These are phyloP conservation scores for Debaryomycetaceae sp. DNA, from an alignment of 1,139 yeast genomes.

Conservation along the genomic window DNA sequence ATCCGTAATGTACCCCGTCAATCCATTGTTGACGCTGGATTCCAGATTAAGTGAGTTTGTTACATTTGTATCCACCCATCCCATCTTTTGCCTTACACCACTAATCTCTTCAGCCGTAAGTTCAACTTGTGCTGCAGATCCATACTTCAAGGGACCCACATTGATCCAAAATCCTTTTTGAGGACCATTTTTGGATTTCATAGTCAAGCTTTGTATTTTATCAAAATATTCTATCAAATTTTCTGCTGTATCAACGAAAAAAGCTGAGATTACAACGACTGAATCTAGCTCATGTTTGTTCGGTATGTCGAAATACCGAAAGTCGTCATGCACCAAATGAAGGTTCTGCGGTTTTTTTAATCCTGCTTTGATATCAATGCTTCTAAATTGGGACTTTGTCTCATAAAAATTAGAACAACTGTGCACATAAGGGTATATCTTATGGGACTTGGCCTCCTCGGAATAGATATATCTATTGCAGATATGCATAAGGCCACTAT, in stretches of 20 bases:
- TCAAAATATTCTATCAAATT: constrained; percentile 71
- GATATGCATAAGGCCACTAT: constrained; percentile 65
- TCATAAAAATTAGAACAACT: constrained; percentile 65
- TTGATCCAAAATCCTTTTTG: constrained; percentile 70
- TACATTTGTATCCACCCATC: constrained; percentile 59
- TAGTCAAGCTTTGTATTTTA: constrained; percentile 47
- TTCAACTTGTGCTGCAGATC: constrained; percentile 80
- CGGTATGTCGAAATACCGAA: constrained; percentile 46
- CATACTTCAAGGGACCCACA: constrained; percentile 84
- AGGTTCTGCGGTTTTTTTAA: constrained; percentile 44
- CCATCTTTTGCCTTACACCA: constrained; percentile 47
- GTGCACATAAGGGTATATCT: constrained; percentile 65
- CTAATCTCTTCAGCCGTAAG: constrained; percentile 62
- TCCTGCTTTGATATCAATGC: constrained; percentile 32
- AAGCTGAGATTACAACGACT: constrained; percentile 64
- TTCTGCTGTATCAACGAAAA: constrained; percentile 85
- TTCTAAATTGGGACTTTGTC: constrained; percentile 51
- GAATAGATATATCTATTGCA: constrained; percentile 56
- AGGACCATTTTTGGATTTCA: constrained; percentile 20
- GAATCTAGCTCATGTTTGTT: constrained; percentile 31
- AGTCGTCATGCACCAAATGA: constrained; percentile 59
- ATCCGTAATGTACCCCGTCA: constrained; percentile 59
- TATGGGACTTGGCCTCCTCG: constrained; percentile 8
- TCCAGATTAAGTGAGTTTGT: constrained; percentile 29
- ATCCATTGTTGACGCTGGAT: constrained; percentile 13